These are phyloP conservation scores for Cryptosporidium felis DNA, from an alignment of 169 alveolate species.

Conservation along the genomic window DNA sequence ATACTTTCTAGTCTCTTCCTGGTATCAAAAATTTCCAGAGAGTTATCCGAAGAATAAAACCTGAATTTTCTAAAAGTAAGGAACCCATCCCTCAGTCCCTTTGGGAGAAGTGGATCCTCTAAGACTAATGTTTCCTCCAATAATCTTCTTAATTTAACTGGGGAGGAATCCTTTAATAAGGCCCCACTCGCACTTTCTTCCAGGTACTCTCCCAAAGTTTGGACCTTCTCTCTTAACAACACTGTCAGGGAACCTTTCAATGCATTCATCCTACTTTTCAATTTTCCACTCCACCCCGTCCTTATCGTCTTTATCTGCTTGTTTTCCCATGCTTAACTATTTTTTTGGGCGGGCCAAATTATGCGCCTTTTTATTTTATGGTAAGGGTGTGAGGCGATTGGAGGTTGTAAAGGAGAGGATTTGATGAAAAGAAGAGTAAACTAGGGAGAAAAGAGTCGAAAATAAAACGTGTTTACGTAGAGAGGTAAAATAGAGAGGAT, in stretches of 20 bases:
- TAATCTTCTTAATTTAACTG: neutral
- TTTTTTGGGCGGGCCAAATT: too few species aligned
- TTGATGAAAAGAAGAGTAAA: too few species aligned
- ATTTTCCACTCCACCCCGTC: too few species aligned
- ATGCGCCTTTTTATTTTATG: too few species aligned
- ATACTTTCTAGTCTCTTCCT: neutral
- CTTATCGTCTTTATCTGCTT: too few species aligned
- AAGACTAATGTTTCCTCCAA: neutral
- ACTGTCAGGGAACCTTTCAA: constrained; percentile 13
- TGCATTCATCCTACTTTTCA: constrained; percentile 24
- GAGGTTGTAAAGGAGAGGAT: too few species aligned
- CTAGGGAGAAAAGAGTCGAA: too few species aligned
- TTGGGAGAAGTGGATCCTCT: constrained; percentile 40
- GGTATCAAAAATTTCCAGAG: neutral
- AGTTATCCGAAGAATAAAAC: neutral
- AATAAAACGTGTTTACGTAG: too few species aligned
- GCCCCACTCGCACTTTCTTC: neutral
- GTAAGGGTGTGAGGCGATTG: too few species aligned
- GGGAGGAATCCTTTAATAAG: too few species aligned
- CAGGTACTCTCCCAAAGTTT: constrained; percentile 48
- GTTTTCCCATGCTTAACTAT: too few species aligned
- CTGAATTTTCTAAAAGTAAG: neutral
- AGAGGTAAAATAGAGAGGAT: too few species aligned
- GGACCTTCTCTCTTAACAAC: neutral
- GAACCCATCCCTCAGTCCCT: neutral